phyloP scores from a whole-genome alignment of 352 stramenopile species.

The Pythium vanterpoolii region DNA sequence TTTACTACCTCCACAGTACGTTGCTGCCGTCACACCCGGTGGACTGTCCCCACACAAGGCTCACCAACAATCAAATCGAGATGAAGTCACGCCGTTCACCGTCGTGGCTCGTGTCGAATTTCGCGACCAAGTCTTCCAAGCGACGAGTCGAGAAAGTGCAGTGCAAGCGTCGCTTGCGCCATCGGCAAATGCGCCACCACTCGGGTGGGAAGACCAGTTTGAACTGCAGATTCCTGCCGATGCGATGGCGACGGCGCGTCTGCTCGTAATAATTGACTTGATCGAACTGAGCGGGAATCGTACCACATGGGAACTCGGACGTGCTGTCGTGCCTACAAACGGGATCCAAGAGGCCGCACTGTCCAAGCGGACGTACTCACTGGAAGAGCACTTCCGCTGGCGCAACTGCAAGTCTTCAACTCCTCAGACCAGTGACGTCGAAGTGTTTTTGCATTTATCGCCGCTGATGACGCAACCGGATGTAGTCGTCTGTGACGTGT shows the following conservation, averaged over 20 bases:
- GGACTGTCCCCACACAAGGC: constrained; percentile 8
- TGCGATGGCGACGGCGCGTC: constrained; percentile 16
- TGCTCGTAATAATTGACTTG: constrained; percentile 52
- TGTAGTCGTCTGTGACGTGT: constrained; percentile 32
- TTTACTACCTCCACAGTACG: constrained; percentile 32
- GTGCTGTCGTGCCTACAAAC: constrained; percentile 32
- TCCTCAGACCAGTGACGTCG: constrained; percentile 32
- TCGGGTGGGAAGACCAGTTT: constrained; percentile 70
- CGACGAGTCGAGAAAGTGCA: constrained; percentile 42
- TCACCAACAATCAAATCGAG: constrained; percentile 29
- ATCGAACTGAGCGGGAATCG: constrained; percentile 31
- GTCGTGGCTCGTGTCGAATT: constrained; percentile 51
- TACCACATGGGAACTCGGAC: constrained; percentile 40
- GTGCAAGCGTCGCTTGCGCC: constrained; percentile 33
- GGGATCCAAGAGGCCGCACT: constrained; percentile 40
- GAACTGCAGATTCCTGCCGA: constrained; percentile 40
- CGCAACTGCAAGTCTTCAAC: background rate
- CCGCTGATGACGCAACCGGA: constrained; percentile 45
- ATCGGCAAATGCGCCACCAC: constrained; percentile 6
- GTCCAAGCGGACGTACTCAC: constrained; percentile 21
- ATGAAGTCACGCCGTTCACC: constrained; percentile 30
- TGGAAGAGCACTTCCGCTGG: constrained; percentile 61
- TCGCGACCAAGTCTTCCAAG: constrained; percentile 36
- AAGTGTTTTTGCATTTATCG: constrained; percentile 62
- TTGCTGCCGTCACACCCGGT: background rate